phyloP scores from a whole-genome alignment of 257 asterid genomes.

The Lycium barbarum region DNA sequence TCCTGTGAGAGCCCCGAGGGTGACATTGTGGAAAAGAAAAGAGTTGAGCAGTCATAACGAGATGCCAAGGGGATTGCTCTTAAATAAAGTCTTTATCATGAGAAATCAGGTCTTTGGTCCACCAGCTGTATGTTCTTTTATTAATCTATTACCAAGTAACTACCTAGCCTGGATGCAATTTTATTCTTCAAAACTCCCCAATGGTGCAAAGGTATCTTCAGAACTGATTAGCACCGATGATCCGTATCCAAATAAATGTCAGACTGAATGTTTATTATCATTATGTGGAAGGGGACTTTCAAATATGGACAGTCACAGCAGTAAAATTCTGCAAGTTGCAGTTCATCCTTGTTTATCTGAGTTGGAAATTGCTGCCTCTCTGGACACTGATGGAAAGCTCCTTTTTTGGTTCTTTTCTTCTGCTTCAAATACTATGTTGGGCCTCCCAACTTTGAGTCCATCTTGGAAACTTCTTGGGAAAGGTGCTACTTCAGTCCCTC shows the following conservation, averaged over 20 bases:
- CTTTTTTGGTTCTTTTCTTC: conserved; percentile 79
- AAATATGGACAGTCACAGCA: conserved; percentile 69
- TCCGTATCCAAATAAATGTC: conserved; percentile 44
- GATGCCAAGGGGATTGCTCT: conserved; percentile 53
- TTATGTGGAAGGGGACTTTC: conserved; percentile 58
- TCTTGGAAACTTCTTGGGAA: conserved; percentile 65
- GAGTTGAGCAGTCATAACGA: conserved; percentile 48
- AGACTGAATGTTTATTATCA: conserved; percentile 44
- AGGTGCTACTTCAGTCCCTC: conserved; percentile 43
- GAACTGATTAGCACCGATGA: conserved; percentile 47
- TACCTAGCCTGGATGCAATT: conserved; percentile 73
- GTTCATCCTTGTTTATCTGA: conserved; percentile 74
- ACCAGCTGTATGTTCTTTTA: conserved; percentile 70
- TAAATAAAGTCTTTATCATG: conserved; percentile 62
- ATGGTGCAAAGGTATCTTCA: conserved; percentile 49
- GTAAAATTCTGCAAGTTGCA: conserved; percentile 73
- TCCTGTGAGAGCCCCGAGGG: conserved; percentile 93
- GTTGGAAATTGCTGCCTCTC: conserved; percentile 80
- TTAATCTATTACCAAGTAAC: conserved; percentile 68
- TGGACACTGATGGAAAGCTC: conserved; percentile 74
- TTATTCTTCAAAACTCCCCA: conserved; percentile 54
- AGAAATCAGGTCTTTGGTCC: conserved; percentile 77
- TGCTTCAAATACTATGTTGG: conserved; percentile 58
- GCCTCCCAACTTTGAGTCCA: conserved; percentile 69
- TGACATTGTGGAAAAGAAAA: conserved; percentile 80